Evolutionary conservation across 176 grass and related monocot species (phyloP).

Genomic region (Triticum dicoccoides): DNA sequence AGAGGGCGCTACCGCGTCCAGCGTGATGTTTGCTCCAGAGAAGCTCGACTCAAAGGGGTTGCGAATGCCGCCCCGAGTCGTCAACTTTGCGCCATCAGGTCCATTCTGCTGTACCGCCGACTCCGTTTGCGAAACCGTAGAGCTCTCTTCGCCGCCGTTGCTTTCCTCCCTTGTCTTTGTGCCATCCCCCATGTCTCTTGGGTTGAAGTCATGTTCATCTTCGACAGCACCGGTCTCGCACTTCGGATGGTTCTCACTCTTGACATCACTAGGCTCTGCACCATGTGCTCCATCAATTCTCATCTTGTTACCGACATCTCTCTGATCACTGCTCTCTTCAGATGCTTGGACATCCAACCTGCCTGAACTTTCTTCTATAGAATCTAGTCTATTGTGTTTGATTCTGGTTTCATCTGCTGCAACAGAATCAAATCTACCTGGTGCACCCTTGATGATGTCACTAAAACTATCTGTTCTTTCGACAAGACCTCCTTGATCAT

Average conservation of each 20-base stretch:
- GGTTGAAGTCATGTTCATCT: conserved; percentile 44
- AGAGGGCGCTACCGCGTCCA: conserved; percentile 46
- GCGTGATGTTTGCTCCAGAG: conserved; percentile 42
- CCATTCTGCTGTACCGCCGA: conserved; percentile 22
- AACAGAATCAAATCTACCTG: conserved; percentile 13
- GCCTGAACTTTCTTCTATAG: conserved; percentile 32
- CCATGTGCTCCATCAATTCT: neutral
- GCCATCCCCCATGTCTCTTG: conserved; percentile 21
- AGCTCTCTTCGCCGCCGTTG: neutral
- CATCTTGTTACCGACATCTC: neutral
- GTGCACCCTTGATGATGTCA: conserved; percentile 28
- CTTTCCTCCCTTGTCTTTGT: conserved; percentile 12
- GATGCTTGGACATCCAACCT: conserved; percentile 21
- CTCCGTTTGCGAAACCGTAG: conserved; percentile 24
- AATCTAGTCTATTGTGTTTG: conserved; percentile 35
- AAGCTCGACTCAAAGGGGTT: conserved; percentile 57
- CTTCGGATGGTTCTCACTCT: conserved; percentile 6
- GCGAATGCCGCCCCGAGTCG: conserved; percentile 10
- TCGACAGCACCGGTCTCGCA: conserved; percentile 22
- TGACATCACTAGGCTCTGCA: neutral
- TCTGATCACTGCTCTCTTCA: conserved; percentile 17
- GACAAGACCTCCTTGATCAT: conserved; percentile 31
- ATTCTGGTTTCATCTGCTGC: conserved; percentile 33
- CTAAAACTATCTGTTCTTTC: conserved; percentile 50
- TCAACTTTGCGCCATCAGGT: conserved; percentile 33